Base-by-base conservation (phyloP, 2,329 filamentous ascomycete species). In the Metarhizium anisopliae region DNA sequence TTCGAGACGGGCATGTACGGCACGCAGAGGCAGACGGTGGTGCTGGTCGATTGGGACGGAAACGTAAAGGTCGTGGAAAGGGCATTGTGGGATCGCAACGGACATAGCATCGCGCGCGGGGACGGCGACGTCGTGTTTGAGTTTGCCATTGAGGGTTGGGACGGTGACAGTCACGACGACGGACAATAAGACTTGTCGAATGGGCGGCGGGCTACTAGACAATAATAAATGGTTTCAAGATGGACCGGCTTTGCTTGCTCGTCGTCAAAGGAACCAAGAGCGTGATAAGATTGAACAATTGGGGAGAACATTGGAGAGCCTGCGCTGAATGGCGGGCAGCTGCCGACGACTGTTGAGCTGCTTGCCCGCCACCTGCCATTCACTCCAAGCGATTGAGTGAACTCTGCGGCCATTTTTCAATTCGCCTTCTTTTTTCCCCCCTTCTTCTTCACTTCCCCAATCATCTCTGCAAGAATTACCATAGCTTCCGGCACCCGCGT, bases 1-100 rank as follows among this genome's bases (percentile, higher is more conserved):
- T 83, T 82, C 60, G 78, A 80, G 64, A 80, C 76, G 5, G 83
- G 83, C 2, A 71, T 83, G 59, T 86, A 86, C 61, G 83, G 83
- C 4, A 86, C 83, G 5, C 83, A 86, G 68, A 71, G 83, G 42
- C 83, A 86, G 70, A 86, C 83, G 0, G 70, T 85, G 14, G 68
- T 86, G 14, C 68, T 85, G 49, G 78, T 86, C 6, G 82, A 84
- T 61, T 83, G 80, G 79, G 74, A 84, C 3, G 83, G 83, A 2
- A 81, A 81, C 40, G 80, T 84, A 18, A 79, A 76, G 0, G 83
- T 80, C 62, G 74, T 74, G 35, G 83, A 86, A 69, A 72, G 83
- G 40, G 78, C 82, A 4, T 68, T 86, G 47, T 86, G 77, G 74
- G 82, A 86, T 63, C 70, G 72, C 0, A 74, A 82, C 51, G 83